Conservation (phyloP, 2,329 filamentous ascomycete genomes). For the Cryphonectria radicalis region DNA sequence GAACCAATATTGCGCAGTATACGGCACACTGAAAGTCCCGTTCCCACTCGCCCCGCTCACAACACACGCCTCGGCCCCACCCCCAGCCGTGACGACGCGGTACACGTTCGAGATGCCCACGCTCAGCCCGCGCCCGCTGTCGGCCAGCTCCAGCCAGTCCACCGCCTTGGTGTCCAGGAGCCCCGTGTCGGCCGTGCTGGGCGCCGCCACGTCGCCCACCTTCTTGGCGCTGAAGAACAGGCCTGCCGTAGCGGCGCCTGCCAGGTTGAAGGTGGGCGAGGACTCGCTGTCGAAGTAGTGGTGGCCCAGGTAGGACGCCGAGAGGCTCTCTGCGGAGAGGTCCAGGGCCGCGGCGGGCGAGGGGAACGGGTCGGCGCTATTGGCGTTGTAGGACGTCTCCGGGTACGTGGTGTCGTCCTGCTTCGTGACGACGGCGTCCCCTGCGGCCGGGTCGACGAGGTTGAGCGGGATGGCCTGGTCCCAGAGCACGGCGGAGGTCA, state of each 20-base stretch:
- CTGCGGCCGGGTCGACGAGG: conserved; percentile 40
- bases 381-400: conserved; percentile 45
- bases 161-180: conserved; percentile 56
- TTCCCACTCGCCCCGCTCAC: conserved; percentile 47
- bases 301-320: conserved; percentile 58
- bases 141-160: conserved; percentile 55
- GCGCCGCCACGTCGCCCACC: conserved; percentile 58
- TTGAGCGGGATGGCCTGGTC: conserved; percentile 52
- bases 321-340: conserved; percentile 38
- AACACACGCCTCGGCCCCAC: conserved; percentile 48
- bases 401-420: conserved; percentile 37
- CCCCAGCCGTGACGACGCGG: conserved; percentile 60
- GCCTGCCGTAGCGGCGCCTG: conserved; percentile 38
- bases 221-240: conserved; percentile 50
- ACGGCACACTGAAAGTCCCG: conserved; percentile 51
- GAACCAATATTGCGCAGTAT: conserved; percentile 64
- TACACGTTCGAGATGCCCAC: conserved; percentile 51
- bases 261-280: conserved; percentile 64
- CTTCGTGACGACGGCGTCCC: conserved; percentile 32
- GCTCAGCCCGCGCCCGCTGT: conserved; percentile 35
- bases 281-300: conserved; percentile 66
- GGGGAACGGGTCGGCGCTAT: conserved; percentile 51
- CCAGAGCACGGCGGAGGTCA: conserved; percentile 48
- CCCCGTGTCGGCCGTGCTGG: conserved; percentile 51
- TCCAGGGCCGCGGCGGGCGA: conserved; percentile 44